Percentiles rank a stretch among this genome's conserved stretches.
Evolutionary conservation across 1,139 yeast species (phyloP).

Genomic region (Dujonia santamariae): DNA sequence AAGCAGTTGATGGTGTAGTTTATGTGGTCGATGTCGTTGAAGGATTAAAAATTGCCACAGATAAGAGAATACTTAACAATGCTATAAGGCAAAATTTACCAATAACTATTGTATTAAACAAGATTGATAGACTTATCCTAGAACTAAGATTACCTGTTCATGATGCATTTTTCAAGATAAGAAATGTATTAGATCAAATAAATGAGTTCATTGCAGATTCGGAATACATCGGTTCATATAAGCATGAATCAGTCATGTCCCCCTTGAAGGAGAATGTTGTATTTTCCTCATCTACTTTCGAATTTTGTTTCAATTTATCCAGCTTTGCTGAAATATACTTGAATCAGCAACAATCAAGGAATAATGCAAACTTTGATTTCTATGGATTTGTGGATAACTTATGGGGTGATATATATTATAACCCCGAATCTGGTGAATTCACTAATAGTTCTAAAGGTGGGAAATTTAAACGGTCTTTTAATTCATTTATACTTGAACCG

Average conservation of each 20-base stretch:
- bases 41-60: constrained; percentile 59
- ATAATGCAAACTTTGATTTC: constrained; percentile 11
- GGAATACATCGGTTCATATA: constrained; percentile 23
- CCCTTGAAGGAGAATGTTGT: constrained; percentile 60
- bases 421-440: constrained; percentile 43
- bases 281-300: constrained; percentile 66
- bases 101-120: constrained; percentile 67
- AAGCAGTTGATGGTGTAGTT: constrained; percentile 62
- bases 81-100: constrained; percentile 48
- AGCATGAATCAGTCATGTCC: constrained; percentile 37
- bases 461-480: constrained; percentile 51
- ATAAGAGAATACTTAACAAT: constrained; percentile 46
- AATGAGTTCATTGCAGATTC: constrained; percentile 46
- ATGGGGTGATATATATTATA: constrained; percentile 77
- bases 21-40: constrained; percentile 83
- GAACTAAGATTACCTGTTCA: constrained; percentile 74
- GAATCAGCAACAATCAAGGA: constrained; percentile 17
- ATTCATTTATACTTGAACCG: constrained; percentile 71
- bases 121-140: constrained; percentile 75
- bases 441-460: constrained; percentile 29
- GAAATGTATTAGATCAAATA: constrained; percentile 59
- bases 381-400: constrained; percentile 52
- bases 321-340: constrained; percentile 62
- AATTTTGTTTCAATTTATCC: constrained; percentile 60
- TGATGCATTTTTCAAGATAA: constrained; percentile 71